These are phyloP conservation scores for Nigrospora oryzae DNA, from an alignment of 2,329 filamentous ascomycete species.

Conservation along the genomic window DNA sequence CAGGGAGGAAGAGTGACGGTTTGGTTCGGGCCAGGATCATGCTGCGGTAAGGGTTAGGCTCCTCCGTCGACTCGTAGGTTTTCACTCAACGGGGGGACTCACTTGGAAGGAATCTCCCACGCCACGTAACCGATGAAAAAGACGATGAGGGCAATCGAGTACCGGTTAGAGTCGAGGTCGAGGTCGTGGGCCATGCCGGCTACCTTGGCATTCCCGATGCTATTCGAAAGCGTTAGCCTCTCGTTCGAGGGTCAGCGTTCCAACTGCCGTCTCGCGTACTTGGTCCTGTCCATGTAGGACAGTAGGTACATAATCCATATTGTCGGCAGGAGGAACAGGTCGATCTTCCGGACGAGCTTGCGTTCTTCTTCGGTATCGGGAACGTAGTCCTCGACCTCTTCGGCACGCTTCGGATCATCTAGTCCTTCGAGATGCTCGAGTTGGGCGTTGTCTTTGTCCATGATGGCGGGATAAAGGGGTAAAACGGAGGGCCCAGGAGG, in stretches of 20 bases:
- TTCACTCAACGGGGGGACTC: not conserved
- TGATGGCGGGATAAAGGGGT: too few relatives aligned
- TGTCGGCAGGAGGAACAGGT: conserved; percentile 31
- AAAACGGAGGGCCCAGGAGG: too few relatives aligned
- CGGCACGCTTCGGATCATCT: not conserved
- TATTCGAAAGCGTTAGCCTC: conserved; percentile 9
- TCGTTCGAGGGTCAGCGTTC: not conserved
- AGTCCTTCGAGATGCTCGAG: too few relatives aligned
- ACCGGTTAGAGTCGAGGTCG: conserved; percentile 48
- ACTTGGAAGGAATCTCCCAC: conserved; percentile 56
- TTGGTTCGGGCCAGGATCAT: conserved; percentile 54
- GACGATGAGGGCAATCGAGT: conserved; percentile 49
- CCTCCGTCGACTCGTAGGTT: not conserved
- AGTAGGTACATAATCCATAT: conserved; percentile 53
- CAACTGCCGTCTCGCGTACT: conserved; percentile 15
- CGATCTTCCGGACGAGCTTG: conserved; percentile 27
- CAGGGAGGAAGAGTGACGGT: conserved; percentile 56
- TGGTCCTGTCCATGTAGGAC: conserved; percentile 51
- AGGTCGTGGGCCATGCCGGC: conserved; percentile 32
- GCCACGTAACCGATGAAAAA: conserved; percentile 66
- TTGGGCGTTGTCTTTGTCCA: too few relatives aligned
- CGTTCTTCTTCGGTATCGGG: conserved; percentile 22
- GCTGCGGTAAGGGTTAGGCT: conserved; percentile 2
- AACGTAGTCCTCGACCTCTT: conserved; percentile 12
- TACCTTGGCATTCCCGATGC: conserved; percentile 48